These are phyloP conservation scores for Lactarius vividus DNA, from an alignment of 768 basidiomycete species.

Conservation along the genomic window DNA sequence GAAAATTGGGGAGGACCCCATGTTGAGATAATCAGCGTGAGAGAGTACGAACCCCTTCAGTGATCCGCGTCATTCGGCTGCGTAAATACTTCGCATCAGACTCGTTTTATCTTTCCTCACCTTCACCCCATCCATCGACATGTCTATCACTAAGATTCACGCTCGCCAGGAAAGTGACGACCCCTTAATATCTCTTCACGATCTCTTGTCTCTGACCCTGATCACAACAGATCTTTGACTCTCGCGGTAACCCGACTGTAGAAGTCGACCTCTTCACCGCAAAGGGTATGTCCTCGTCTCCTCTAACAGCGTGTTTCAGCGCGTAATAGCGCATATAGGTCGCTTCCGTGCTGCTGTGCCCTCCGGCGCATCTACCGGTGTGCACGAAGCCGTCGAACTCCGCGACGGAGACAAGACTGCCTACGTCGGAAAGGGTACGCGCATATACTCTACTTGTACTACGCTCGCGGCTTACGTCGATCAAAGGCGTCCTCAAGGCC, in stretches of 20 bases:
- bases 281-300: conserved; percentile 57
- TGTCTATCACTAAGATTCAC: conserved; percentile 90
- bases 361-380: conserved; percentile 97
- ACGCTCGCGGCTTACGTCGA: not conserved
- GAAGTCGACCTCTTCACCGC: conserved; percentile 87
- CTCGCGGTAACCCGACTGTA: conserved; percentile 96
- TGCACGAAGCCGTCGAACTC: conserved; percentile 98
- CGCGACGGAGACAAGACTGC: conserved; percentile 91
- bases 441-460: not conserved
- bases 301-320: not conserved
- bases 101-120: conserved; percentile 5
- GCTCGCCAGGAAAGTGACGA: conserved; percentile 75
- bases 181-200: conserved; percentile 2
- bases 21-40: conserved; percentile 42
- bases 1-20: conserved; percentile 7
- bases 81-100: conserved; percentile 25
- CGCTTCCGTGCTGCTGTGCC: conserved; percentile 94
- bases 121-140: conserved; percentile 42
- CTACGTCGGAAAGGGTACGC: conserved; percentile 93
- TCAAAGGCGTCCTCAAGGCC: conserved; percentile 85
- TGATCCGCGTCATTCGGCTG: conserved; percentile 27
- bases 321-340: conserved; percentile 47
- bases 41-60: conserved; percentile 30
- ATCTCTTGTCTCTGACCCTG: not conserved
- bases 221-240: conserved; percentile 92